Base-by-base conservation (phyloP, 306 rosid species). In the Vicia faba region DNA sequence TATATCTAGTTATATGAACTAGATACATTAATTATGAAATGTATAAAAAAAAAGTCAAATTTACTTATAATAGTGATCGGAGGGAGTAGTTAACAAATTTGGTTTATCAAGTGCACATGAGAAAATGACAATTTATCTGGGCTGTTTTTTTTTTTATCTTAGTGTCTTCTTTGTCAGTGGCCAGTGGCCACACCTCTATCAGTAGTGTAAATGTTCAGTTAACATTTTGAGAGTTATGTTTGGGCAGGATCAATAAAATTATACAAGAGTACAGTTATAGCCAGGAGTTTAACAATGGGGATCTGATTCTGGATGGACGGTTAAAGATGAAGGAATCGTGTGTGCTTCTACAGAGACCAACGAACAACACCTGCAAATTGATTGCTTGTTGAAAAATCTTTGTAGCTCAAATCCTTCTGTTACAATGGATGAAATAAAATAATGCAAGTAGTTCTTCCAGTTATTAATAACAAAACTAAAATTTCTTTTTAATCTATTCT, bases 171-270 rank as follows among this genome's bases (percentile, higher is more conserved):
- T 13, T n/a, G n/a, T n/a, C n/a, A n/a, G n/a, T n/a, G n/a, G n/a
- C n/a, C n/a, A n/a, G n/a, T n/a, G n/a, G n/a, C n/a, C n/a, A n/a
- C n/a, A n/a, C n/a, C n/a, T n/a, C n/a, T n/a, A n/a, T n/a, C n/a
- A n/a, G n/a, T n/a, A n/a, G n/a, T 36, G 49, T 29, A 45, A 48
- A 16, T 60, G 35, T 40, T 38, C 4, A 19, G 33, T 49, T 5
- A 56, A 11, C 73, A 39, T 65, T 9, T 33, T 69, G 65, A 50
- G 73, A 5, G 11, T 75, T 76, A 39, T 74, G 57, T 68, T 50
- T 75, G 83, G 67, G 66, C 89, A 84, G 92, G 87, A 77, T 76
- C 75, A 64, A 57, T 78, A 68, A 76, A 61, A 69, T 8, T 68
- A 66, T 12, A n/a, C 49, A 14, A 23, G 59, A 69, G 19, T 68